A percentile compares a stretch with the other conserved stretches of the same genome.
phyloP scores from a whole-genome alignment of 1,284 basidiomycete genomes.

The Apiotrichum akiyoshidainum region DNA sequence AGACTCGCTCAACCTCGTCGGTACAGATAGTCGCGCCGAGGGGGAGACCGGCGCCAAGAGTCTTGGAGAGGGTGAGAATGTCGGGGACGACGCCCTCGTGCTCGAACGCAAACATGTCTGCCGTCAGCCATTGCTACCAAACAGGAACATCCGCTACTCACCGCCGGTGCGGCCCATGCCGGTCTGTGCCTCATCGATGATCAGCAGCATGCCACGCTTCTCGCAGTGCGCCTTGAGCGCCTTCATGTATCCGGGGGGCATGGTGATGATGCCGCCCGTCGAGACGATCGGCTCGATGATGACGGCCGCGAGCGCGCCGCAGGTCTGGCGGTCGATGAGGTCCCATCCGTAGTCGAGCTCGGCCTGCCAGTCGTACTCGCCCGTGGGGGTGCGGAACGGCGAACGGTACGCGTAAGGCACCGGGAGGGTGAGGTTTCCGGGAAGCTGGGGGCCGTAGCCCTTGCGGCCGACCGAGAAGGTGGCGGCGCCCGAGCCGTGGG shows the following conservation, averaged over 20 bases:
- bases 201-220: constrained; percentile 56
- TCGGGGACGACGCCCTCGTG: constrained; percentile 77
- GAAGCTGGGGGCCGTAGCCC: constrained; percentile 36
- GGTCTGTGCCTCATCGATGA: constrained; percentile 80
- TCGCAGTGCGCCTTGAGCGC: constrained; percentile 33
- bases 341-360: constrained; percentile 42
- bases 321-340: constrained; percentile 39
- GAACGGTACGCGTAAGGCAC: constrained; percentile 33
- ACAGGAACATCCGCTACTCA: constrained; percentile 51
- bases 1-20: constrained; percentile 54
- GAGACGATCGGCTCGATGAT: constrained; percentile 54
- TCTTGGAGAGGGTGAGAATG: constrained; percentile 83
- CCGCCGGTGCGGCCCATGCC: constrained; percentile 81
- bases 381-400: constrained; percentile 34
- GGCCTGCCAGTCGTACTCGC: constrained; percentile 42
- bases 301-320: constrained; percentile 29
- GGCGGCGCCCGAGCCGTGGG: constrained; percentile 34
- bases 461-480: constrained; percentile 36
- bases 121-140: background rate
- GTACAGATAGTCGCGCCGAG: constrained; percentile 76
- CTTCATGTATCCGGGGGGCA: constrained; percentile 34
- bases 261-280: constrained; percentile 35
- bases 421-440: constrained; percentile 30
- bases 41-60: constrained; percentile 89
- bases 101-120: constrained; percentile 58